Evolutionary conservation across 331 rosid species (phyloP).

Genomic region (Quercus lobata): DNA sequence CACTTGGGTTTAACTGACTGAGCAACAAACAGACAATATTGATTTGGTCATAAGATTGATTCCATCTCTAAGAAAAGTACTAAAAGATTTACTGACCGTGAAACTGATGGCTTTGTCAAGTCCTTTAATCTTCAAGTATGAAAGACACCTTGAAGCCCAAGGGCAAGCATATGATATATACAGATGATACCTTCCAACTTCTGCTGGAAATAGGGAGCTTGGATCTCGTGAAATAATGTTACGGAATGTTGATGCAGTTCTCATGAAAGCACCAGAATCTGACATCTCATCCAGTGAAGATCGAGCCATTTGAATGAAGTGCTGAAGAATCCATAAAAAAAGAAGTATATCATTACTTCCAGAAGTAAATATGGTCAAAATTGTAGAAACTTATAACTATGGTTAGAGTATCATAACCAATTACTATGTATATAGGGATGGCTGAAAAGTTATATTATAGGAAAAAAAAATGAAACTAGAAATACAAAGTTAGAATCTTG

Average conservation of each 20-base stretch:
- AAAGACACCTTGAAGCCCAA: constrained; percentile 96
- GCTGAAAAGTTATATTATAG: neutral
- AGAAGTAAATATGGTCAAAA: neutral
- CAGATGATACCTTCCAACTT: constrained; percentile 84
- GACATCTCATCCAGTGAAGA: constrained; percentile 71
- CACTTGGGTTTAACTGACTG: constrained; percentile 80
- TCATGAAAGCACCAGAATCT: constrained; percentile 69
- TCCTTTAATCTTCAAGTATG: constrained; percentile 84
- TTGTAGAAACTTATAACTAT: neutral
- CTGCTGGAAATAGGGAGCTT: constrained; percentile 62
- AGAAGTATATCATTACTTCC: neutral
- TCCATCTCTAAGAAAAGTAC: neutral
- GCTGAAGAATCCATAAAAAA: constrained; percentile 38
- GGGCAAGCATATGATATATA: constrained; percentile 91
- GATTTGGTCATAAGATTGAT: neutral
- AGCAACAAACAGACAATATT: neutral
- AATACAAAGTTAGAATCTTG: neutral
- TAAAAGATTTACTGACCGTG: constrained; percentile 47
- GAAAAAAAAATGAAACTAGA: too few relatives aligned
- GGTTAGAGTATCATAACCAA: neutral
- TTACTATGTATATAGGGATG: neutral
- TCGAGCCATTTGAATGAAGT: constrained; percentile 51
- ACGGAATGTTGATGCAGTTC: constrained; percentile 78
- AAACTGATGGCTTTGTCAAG: constrained; percentile 80
- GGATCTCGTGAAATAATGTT: constrained; percentile 54